phyloP scores from a whole-genome alignment of 768 basidiomycete species.

The Plicaturopsis crispa region DNA sequence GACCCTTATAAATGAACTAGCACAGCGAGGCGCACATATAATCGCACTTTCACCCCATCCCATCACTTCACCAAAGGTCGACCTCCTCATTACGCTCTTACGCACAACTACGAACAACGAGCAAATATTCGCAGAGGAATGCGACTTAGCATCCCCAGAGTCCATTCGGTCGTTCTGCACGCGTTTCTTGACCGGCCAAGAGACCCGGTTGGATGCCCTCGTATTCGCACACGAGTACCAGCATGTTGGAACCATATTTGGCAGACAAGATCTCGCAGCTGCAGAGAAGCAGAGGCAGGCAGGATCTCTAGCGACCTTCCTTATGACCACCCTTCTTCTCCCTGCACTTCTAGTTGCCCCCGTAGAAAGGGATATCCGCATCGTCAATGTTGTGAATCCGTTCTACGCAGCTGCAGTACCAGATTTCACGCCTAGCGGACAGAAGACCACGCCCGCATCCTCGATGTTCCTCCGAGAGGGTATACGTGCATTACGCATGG shows the following conservation, averaged over 20 bases:
- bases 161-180: conserved; percentile 67
- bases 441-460: conserved; percentile 6
- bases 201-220: conserved; percentile 70
- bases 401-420: conserved; percentile 79
- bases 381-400: conserved; percentile 80
- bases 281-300: conserved; percentile 35
- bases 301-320: conserved; percentile 62
- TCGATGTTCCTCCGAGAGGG: conserved; percentile 55
- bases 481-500: conserved; percentile 50
- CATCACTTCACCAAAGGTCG: conserved; percentile 42
- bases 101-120: conserved; percentile 68
- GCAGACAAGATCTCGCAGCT: conserved; percentile 16
- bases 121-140: conserved; percentile 72
- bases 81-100: conserved; percentile 59
- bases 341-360: conserved; percentile 78
- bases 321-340: conserved; percentile 71
- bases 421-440: conserved; percentile 16
- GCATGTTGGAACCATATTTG: conserved; percentile 46
- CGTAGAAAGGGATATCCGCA: conserved; percentile 84
- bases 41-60: conserved; percentile 65
- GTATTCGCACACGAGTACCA: conserved; percentile 74
- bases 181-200: conserved; percentile 55
- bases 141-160: conserved; percentile 58
- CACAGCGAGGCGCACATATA: conserved; percentile 70
- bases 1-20: conserved; percentile 57